Evolutionary conservation across 441 rosid species (phyloP), one percentile per base, ranked within the genome.

Genomic region (Daphne laureola): DNA sequence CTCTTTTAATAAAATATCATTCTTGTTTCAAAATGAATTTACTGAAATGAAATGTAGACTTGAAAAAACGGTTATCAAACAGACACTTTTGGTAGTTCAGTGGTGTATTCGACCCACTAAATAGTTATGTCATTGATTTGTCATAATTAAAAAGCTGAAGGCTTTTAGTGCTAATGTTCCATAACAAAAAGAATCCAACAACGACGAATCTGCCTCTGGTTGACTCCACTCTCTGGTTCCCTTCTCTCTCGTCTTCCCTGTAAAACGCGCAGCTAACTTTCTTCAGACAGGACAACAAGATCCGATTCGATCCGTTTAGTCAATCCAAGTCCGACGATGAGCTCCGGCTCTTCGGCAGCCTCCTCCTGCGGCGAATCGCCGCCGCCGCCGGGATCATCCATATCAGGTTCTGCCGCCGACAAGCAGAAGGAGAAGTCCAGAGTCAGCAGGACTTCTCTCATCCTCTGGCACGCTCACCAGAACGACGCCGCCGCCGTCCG

Each of bases 391-490:
- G 59, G 49, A n/a, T 17, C 43, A 12, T 40, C 78, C 5, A n/a
- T n/a, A n/a, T 25, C 73, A 40, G 64, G 78, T 12, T 43, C 76
- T 9, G 55, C 67, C 51, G 55, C 67, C 51, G 83, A 80, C 44
- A 90, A 83, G 75, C 87, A 87, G 67, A 93, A 84, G 77, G 96
- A 89, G 81, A 93, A 93, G 82, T 93, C 99, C 18, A 79, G 97
- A 59, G 99, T 94, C 49, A 94, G 97, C 81, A 73, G 96, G 72
- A 94, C 99, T 38, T 90, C 97, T 23, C 67, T 82, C 65, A 90
- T 94, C 56, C 83, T 90, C 3, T 94, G 99, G 99, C 97, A 94
- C 69, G 90, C 99, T 12, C 99, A 94, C 70, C 99, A 94, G 57
- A 87, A 94, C 83, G 97, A 94, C 74, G 75, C 75, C 56, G 61